Base-by-base conservation (phyloP, 495 filamentous ascomycete species). In the Tuber indicum region DNA sequence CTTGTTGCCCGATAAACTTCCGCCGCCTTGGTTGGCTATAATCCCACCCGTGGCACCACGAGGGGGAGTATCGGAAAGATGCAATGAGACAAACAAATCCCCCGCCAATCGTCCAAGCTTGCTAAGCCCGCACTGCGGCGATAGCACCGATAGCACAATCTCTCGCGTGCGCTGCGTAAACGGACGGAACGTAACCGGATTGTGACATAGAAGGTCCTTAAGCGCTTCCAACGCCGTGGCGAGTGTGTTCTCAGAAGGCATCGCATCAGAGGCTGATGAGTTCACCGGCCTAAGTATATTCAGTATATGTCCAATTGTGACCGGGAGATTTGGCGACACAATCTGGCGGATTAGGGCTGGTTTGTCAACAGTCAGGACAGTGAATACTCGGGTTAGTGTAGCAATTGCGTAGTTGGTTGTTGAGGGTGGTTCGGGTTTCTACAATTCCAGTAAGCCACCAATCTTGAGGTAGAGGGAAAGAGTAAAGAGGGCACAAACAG, bases 111-210 rank as follows among this genome's bases (percentile, higher is more conserved):
- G 74, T 58, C 81, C 80, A 16, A 74, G 66, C 26, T 78, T 75
- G 5, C 21, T 45, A 21, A 74, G n/a, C 41, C 76, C 52, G 42
- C 42, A 16, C 36, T 74, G 17, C 8, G 77, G 71, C 21, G 74
- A 74, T 42, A 84, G 72, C 9, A 81, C 70, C 5, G 26, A 74
- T 16, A 83, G 73, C 21, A 78, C 71, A 52, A 81, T 73, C 19
- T 62, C 70, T 12, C 75, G 73, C 2, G 75, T 69, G 62, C 75
- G 76, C 41, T 78, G 75, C 0, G 72, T 44, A 43, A 83, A 83
- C 21, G 82, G 82, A 8, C 82, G 74, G 47, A 84, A 84, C 10
- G 82, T 84, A 17, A 81, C 76, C 47, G 82, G 77, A 70, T 84
- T 82, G 3, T 76, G 69, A 23, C 72, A 46, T 9, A 84, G 73